These are phyloP conservation scores for Thermomucor indicae-seudaticae DNA, from an alignment of 371 early-diverging fungal genomes.

Conservation along the genomic window DNA sequence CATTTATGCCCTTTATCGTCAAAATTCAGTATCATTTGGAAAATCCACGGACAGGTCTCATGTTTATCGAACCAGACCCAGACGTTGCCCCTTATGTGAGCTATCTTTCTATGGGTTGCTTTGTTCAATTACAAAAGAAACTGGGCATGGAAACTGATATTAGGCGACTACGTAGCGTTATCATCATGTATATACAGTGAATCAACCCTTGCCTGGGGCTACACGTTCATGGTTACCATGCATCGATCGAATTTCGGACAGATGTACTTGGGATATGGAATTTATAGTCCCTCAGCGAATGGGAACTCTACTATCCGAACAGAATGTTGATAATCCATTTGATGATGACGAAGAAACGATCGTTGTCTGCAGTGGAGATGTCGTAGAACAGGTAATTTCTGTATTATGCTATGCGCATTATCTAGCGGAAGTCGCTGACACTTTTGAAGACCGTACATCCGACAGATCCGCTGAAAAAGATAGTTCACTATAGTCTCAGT, in stretches of 20 bases:
- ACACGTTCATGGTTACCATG: slow-evolving; percentile 90
- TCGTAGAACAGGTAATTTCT: slow-evolving; percentile 51
- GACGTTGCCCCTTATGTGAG: slow-evolving; percentile 56
- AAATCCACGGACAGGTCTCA: slow-evolving; percentile 49
- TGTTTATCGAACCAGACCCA: slow-evolving; percentile 57
- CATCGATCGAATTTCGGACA: slow-evolving; percentile 68
- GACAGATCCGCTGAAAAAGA: slow-evolving; percentile 44
- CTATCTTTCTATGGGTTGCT: neutral
- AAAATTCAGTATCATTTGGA: slow-evolving; percentile 49
- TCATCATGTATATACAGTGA: slow-evolving; percentile 75
- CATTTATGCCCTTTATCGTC: no score
- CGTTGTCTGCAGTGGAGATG: slow-evolving; percentile 75
- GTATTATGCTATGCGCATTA: neutral
- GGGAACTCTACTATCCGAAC: slow-evolving; percentile 3
- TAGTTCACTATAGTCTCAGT: slow-evolving; percentile 59
- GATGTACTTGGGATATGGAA: slow-evolving; percentile 87
- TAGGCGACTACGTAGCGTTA: slow-evolving; percentile 33
- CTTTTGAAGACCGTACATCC: slow-evolving; percentile 68
- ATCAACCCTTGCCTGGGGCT: slow-evolving; percentile 69
- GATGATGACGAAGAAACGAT: slow-evolving; percentile 55
- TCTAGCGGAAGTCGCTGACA: no score
- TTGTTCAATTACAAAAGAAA: neutral
- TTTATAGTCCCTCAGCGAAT: slow-evolving; percentile 65
- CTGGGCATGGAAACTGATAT: no score
- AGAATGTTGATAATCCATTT: slow-evolving; percentile 37